Conservation (phyloP, 108 stramenopile genomes). For the Cyclotella kingstonii region DNA sequence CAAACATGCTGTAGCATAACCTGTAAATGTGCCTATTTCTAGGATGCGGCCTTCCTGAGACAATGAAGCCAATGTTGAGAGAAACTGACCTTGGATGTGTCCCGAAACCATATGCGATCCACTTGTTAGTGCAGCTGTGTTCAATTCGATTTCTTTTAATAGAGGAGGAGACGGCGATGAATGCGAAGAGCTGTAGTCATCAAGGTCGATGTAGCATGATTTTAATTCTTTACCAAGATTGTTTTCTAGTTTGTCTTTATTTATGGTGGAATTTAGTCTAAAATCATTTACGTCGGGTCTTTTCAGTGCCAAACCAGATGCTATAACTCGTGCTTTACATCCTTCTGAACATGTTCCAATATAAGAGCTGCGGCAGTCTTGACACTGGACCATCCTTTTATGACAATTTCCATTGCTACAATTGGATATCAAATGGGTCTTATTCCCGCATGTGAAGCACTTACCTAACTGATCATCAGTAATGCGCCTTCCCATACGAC, state of each 20-base stretch:
- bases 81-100: slow-evolving; percentile 72
- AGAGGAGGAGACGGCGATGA: slow-evolving; percentile 58
- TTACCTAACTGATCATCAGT: slow-evolving; percentile 86
- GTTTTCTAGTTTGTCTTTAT: slow-evolving; percentile 7
- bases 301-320: slow-evolving; percentile 48
- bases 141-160: slow-evolving; percentile 69
- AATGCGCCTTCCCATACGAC: slow-evolving; percentile 87
- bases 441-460: slow-evolving; percentile 88
- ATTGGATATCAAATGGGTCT: slow-evolving; percentile 83
- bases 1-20: slow-evolving; percentile 89
- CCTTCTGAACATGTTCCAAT: slow-evolving; percentile 83
- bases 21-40: slow-evolving; percentile 92
- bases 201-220: slow-evolving; percentile 48
- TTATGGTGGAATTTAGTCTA: too few species aligned
- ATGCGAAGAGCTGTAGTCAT: slow-evolving; percentile 73
- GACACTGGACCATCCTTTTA: slow-evolving; percentile 91
- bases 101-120: slow-evolving; percentile 91
- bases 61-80: slow-evolving; percentile 76
- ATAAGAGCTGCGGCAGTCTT: slow-evolving; percentile 53
- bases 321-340: slow-evolving; percentile 68
- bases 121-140: slow-evolving; percentile 61
- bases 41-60: slow-evolving; percentile 74
- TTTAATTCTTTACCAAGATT: not conserved
- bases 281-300: too few species aligned
- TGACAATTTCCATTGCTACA: slow-evolving; percentile 91